Conservation (phyloP, 768 basidiomycete genomes). For the Lentinus tigrinus region DNA sequence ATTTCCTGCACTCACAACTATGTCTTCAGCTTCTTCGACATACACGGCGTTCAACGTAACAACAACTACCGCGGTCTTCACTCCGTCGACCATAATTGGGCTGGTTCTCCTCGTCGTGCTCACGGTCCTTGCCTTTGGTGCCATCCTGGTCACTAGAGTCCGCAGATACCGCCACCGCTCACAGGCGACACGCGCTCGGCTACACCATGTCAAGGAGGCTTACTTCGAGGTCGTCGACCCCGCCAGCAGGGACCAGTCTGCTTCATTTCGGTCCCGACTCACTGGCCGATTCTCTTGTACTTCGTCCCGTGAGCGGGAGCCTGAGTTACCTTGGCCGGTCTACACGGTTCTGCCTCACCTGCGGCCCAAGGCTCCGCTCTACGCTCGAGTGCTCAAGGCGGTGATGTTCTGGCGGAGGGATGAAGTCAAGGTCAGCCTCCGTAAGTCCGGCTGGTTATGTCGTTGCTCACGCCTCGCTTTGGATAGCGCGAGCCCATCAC, state of each 20-base stretch:
- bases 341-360: neutral
- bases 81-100: too few species aligned
- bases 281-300: neutral
- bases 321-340: neutral
- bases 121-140: too few species aligned
- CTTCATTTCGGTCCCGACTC: neutral
- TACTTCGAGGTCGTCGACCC: too few species aligned
- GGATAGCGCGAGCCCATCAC: neutral
- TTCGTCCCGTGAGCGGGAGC: neutral
- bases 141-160: too few species aligned
- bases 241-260: neutral
- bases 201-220: too few species aligned
- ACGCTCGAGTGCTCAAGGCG: neutral
- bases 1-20: too few species aligned
- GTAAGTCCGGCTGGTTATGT: neutral
- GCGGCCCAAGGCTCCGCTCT: neutral
- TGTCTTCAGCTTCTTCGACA: too few species aligned
- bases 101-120: too few species aligned
- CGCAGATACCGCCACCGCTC: too few species aligned
- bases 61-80: too few species aligned
- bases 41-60: too few species aligned
- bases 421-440: neutral
- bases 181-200: too few species aligned
- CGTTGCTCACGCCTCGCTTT: neutral
- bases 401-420: neutral